Evolutionary conservation across 768 basidiomycete species (phyloP).

Genomic region (Psilocybe cubensis): DNA sequence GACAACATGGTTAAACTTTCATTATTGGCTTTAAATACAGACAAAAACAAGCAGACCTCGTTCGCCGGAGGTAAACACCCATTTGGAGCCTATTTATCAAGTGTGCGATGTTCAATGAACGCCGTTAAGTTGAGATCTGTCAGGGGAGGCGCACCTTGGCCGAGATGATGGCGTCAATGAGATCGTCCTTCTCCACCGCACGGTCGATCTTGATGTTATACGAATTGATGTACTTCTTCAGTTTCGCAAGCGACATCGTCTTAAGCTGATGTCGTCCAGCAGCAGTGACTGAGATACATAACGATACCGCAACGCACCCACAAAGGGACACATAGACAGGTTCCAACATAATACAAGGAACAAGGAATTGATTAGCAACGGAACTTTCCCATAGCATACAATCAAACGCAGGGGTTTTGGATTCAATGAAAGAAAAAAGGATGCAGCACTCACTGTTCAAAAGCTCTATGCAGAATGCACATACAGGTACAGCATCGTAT

Average conservation of each 20-base stretch:
- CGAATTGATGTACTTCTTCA: constrained; percentile 70
- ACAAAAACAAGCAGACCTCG: constrained; percentile 52
- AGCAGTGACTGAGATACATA: constrained; percentile 64
- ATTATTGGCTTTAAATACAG: neutral
- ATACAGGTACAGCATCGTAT: constrained; percentile 69
- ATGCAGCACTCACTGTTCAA: constrained; percentile 53
- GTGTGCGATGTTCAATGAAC: neutral
- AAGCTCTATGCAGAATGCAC: constrained; percentile 74
- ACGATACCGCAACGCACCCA: too few relatives aligned
- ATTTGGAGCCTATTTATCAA: constrained; percentile 46
- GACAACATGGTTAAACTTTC: constrained; percentile 2
- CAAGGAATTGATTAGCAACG: too few relatives aligned
- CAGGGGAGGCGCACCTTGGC: constrained; percentile 52
- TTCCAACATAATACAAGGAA: too few relatives aligned
- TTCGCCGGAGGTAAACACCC: constrained; percentile 64
- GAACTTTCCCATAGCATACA: neutral
- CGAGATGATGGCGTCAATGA: constrained; percentile 65
- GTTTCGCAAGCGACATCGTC: constrained; percentile 55
- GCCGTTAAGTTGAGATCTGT: too few relatives aligned
- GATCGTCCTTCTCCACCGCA: constrained; percentile 78
- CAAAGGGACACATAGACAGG: too few relatives aligned
- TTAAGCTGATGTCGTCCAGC: constrained; percentile 61
- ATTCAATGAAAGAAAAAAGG: too few relatives aligned
- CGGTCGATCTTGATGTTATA: constrained; percentile 68
- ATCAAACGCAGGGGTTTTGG: neutral